Evolutionary conservation across 768 basidiomycete species (phyloP).

Genomic region (Pleurotus ostreatus): DNA sequence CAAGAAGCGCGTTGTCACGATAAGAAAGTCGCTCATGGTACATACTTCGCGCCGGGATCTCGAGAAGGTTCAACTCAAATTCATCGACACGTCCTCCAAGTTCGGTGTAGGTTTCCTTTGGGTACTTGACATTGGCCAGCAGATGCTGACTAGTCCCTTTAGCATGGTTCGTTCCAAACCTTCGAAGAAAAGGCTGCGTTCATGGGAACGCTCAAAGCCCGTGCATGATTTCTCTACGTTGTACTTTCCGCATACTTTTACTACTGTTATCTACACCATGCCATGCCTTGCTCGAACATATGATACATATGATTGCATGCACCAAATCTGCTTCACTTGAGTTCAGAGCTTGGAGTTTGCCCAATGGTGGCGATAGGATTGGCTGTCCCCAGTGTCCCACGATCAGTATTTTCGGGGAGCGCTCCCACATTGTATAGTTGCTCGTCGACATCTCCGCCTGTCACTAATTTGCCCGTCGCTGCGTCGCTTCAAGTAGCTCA

Average conservation of each 20-base stretch:
- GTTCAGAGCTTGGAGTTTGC: not conserved
- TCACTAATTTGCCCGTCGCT: no score
- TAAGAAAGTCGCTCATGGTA: constrained; percentile 95
- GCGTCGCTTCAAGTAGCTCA: no score
- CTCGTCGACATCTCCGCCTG: no score
- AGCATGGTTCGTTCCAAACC: constrained; percentile 98
- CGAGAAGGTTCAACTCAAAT: constrained; percentile 97
- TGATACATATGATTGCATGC: constrained; percentile 12
- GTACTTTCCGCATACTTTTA: constrained; percentile 37
- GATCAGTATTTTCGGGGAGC: constrained; percentile 5
- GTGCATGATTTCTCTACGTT: constrained; percentile 48
- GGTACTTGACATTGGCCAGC: no score
- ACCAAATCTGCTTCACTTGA: not conserved
- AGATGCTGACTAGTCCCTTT: constrained; percentile 9
- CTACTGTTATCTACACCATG: constrained; percentile 29
- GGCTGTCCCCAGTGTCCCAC: not conserved
- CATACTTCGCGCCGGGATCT: constrained; percentile 95
- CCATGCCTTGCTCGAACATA: constrained; percentile 31
- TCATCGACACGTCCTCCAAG: constrained; percentile 98
- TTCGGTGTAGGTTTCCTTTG: constrained; percentile 68
- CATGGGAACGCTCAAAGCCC: constrained; percentile 86
- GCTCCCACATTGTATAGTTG: not conserved
- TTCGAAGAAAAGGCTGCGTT: constrained; percentile 95
- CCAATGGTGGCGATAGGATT: not conserved
- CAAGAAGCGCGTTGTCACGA: constrained; percentile 96